phyloP scores from a whole-genome alignment of 2,329 filamentous ascomycete genomes.

The Fusarium pininemorale region DNA sequence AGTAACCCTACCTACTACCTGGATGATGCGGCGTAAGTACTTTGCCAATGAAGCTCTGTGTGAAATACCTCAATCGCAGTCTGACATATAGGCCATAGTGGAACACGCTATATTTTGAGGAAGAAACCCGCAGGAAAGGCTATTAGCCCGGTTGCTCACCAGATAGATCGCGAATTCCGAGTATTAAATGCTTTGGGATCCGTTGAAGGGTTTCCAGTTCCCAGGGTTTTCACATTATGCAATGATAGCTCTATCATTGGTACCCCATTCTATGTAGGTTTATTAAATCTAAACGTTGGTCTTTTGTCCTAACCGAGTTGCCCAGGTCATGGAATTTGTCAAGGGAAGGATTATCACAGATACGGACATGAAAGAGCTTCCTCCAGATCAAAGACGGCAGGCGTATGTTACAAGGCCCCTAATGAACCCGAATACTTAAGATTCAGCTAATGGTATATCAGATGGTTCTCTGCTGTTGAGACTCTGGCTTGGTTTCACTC shows the following conservation, averaged over 20 bases:
- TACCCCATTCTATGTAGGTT: neutral
- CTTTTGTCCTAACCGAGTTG: too few relatives aligned
- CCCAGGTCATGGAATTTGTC: neutral
- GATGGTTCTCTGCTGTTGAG: neutral
- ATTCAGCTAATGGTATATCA: neutral
- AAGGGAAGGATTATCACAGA: neutral
- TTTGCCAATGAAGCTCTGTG: too few relatives aligned
- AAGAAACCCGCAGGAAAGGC: neutral
- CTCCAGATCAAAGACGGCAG: neutral
- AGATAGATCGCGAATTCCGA: neutral
- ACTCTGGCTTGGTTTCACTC: neutral
- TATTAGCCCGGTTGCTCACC: neutral
- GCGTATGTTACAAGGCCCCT: neutral
- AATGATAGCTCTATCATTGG: neutral
- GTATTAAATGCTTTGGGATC: neutral
- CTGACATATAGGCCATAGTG: too few relatives aligned
- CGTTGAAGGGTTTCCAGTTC: neutral
- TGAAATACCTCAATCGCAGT: too few relatives aligned
- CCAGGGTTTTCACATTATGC: neutral
- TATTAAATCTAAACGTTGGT: accelerated
- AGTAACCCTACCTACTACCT: neutral
- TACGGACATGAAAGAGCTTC: neutral
- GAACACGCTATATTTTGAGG: neutral
- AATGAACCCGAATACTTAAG: accelerated
- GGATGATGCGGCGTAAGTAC: neutral